Evolutionary conservation across 2,329 filamentous ascomycete species (phyloP), one percentile per base, ranked within the genome.

Genomic region (Neurospora crassa): DNA sequence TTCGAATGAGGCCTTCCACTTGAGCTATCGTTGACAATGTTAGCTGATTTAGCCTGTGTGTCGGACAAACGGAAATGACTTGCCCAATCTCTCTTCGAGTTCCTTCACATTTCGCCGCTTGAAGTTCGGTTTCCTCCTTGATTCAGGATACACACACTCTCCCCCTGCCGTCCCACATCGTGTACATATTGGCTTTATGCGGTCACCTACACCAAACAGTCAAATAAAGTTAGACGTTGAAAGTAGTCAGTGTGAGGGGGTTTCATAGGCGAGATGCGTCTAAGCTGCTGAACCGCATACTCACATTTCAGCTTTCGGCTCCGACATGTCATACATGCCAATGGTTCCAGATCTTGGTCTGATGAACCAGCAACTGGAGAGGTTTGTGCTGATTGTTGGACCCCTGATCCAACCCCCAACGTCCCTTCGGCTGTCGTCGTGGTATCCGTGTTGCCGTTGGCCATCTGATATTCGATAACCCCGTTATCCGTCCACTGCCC

Each of bases 61-160:
- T 67, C 37, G 14, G 47, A 34, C 11, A 69, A 45, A 34, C 53
- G 43, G 34, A 53, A 20, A 63, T n/a, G 43, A 68, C 84, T 75
- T 88, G 96, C 92, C 92, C 78, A 97, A 83, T 78, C 95, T 88
- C 74, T 93, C 93, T 80, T 97, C 95, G 71, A 97, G 84, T 78
- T 96, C 91, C 82, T 92, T 96, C 73, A 97, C 94, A 80, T 97
- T 97, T 75, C 92, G 90, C 77, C 94, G 86, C 83, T 96, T 97
- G 24, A 92, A 91, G 5, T 93, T 92, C 70, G 93, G 92, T 83
- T 97, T 97, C 82, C 93, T 90, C 78, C 94, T 87, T 71, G 94
- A 92, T 81, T 96, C 93, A 73, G 96, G 94, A 80, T 97, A 97
- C 71, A 92, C 87, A 81, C 95, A 97, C 70, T 92, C 90, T 79